Evolutionary conservation across 83 land plant genomes (phyloP).

Genomic region (Picea abies): DNA sequence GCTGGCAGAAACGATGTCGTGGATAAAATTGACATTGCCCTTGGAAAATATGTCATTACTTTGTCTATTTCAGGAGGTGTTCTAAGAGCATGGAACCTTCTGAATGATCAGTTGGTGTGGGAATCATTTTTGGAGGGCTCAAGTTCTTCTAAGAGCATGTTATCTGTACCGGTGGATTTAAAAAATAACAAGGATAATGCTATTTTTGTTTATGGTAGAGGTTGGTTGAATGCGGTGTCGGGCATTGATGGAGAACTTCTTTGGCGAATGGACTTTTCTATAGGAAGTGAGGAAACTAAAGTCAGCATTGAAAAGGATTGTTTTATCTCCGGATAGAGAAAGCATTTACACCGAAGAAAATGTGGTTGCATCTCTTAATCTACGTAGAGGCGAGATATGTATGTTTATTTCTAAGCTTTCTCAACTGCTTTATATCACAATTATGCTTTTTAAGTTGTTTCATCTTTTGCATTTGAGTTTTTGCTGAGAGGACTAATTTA

Average conservation of each 20-base stretch:
- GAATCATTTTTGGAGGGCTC: slow-evolving; percentile 59
- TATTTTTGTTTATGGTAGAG: slow-evolving; percentile 53
- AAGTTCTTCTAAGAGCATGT: slow-evolving; percentile 46
- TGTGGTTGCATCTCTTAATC: slow-evolving; percentile 93
- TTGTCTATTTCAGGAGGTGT: slow-evolving; percentile 73
- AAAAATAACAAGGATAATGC: slow-evolving; percentile 54
- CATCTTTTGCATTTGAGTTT: background rate
- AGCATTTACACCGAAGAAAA: slow-evolving; percentile 91
- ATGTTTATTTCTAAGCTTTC: slow-evolving; percentile 19
- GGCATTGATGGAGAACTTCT: slow-evolving; percentile 18
- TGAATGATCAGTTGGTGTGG: slow-evolving; percentile 96
- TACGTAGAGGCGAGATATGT: slow-evolving; percentile 94
- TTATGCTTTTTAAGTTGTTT: background rate
- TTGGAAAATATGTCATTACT: slow-evolving; percentile 90
- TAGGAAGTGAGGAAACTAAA: slow-evolving; percentile 20
- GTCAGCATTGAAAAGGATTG: no score
- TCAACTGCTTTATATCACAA: background rate
- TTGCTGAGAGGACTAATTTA: background rate
- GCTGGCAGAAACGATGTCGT: slow-evolving; percentile 68
- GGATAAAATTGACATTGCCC: slow-evolving; percentile 75
- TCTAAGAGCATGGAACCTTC: slow-evolving; percentile 95
- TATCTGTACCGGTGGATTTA: slow-evolving; percentile 43
- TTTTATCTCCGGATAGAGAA: no score
- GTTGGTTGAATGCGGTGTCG: slow-evolving; percentile 78
- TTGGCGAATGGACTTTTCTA: slow-evolving; percentile 62